These are phyloP conservation scores for Russula sp. DNA, from an alignment of 768 basidiomycete species.

Conservation along the genomic window DNA sequence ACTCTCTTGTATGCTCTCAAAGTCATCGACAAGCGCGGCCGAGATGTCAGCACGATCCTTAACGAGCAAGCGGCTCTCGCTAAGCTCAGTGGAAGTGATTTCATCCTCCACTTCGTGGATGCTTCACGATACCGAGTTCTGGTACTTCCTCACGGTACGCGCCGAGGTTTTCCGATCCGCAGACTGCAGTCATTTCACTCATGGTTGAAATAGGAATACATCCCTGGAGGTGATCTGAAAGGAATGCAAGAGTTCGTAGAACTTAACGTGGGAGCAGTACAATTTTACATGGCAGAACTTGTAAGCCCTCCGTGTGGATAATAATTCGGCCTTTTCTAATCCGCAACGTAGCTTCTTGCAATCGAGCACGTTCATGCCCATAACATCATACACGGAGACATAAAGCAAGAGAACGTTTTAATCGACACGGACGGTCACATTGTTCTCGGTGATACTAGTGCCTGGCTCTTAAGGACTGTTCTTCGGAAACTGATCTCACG, in stretches of 20 bases:
- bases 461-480: constrained; percentile 86
- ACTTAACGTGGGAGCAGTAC: constrained; percentile 13
- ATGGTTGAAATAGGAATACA: constrained; percentile 13
- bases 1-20: constrained; percentile 24
- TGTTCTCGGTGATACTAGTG: constrained; percentile 95
- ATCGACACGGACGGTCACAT: constrained; percentile 79
- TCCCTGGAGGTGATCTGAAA: constrained; percentile 23
- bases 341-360: constrained; percentile 20
- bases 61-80: constrained; percentile 15
- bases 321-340: not conserved
- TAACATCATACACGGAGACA: constrained; percentile 98
- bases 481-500: constrained; percentile 33
- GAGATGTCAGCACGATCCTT: constrained; percentile 3
- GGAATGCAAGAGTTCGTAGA: not conserved
- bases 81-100: constrained; percentile 19
- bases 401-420: constrained; percentile 97
- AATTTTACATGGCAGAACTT: constrained; percentile 27
- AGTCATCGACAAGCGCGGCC: constrained; percentile 23
- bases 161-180: not conserved
- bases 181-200: too few species aligned
- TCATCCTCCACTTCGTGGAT: constrained; percentile 21
- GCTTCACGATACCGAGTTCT: constrained; percentile 24
- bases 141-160: constrained; percentile 20
- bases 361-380: constrained; percentile 73
- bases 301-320: constrained; percentile 6